A percentile compares a stretch with the other conserved stretches of the same genome.
Conservation (phyloP, 1,139 yeast species). For the Yamadazyma taylorii region DNA sequence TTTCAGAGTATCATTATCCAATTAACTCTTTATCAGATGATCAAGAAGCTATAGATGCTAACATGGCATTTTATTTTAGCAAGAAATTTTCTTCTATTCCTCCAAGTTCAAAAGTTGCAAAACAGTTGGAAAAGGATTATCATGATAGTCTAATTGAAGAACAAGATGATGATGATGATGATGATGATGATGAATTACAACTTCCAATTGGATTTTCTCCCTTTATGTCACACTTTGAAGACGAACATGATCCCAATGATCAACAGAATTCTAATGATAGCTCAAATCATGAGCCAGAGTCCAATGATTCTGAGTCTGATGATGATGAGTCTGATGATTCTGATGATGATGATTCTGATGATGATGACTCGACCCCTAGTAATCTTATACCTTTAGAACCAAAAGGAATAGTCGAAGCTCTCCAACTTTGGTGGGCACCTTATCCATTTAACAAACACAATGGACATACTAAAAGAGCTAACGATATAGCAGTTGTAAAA, state of each 20-base stretch:
- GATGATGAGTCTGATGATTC: conserved; percentile 32
- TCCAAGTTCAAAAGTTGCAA: background rate
- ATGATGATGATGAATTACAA: conserved; percentile 9
- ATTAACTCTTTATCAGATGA: conserved; percentile 42
- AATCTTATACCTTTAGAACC: conserved; percentile 27
- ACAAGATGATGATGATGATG: conserved; percentile 12
- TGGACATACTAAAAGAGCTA: conserved; percentile 76
- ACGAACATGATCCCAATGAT: conserved; percentile 1
- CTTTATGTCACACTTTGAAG: conserved; percentile 11
- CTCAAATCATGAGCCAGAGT: no score
- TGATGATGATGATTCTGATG: conserved; percentile 22
- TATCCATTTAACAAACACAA: conserved; percentile 77
- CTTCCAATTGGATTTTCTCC: conserved; percentile 13
- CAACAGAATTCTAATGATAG: conserved; percentile 4
- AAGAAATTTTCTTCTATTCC: conserved; percentile 14
- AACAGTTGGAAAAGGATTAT: background rate
- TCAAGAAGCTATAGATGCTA: conserved; percentile 42
- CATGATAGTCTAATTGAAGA: conserved; percentile 10
- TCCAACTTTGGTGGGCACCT: conserved; percentile 76
- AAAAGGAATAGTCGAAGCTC: conserved; percentile 53
- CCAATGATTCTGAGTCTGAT: conserved; percentile 1
- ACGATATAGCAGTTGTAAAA: conserved; percentile 85
- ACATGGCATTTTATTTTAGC: conserved; percentile 19
- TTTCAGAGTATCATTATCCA: conserved; percentile 65
- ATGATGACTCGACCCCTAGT: no score